Percentiles rank a stretch among this genome's conserved stretches.
Conservation (phyloP, 495 filamentous ascomycete species). For the Baudoinia panamericana region DNA sequence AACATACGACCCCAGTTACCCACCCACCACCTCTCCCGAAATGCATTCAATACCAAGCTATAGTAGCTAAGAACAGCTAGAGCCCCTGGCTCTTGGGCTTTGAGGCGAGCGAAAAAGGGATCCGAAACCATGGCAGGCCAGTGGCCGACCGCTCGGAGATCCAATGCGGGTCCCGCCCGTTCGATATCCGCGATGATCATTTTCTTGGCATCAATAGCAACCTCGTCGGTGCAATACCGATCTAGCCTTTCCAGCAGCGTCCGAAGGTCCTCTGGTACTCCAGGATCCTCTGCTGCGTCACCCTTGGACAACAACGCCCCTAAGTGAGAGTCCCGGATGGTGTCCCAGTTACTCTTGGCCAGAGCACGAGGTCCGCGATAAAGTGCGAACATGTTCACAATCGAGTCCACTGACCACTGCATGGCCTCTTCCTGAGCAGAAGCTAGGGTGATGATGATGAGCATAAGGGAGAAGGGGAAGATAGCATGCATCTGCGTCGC, state of each 20-base stretch:
- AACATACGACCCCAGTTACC: conserved; percentile 5
- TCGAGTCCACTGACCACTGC: background rate
- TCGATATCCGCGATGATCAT: conserved; percentile 2
- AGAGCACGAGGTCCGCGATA: conserved; percentile 6
- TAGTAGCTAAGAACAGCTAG: conserved; percentile 6
- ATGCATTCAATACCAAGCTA: conserved; percentile 5
- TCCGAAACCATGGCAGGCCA: conserved; percentile 7
- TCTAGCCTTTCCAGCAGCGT: background rate
- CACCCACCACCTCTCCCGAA: conserved; percentile 9
- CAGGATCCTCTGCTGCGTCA: background rate
- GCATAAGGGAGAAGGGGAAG: conserved; percentile 9
- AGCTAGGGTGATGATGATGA: conserved; percentile 10
- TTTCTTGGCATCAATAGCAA: background rate
- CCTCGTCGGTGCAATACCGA: background rate
- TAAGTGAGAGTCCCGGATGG: background rate
- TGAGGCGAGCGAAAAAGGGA: conserved; percentile 3
- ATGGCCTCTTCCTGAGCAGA: conserved; percentile 3
- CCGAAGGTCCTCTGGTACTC: background rate
- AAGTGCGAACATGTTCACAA: conserved; percentile 6
- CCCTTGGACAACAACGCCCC: background rate
- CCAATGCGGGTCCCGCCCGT: background rate
- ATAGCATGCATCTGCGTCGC: conserved; percentile 2
- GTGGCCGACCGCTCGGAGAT: conserved; percentile 2
- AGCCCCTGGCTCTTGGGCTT: conserved; percentile 2
- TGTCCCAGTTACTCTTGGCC: background rate